Base-by-base conservation (phyloP, 352 stramenopile genomes). In the Phytophthora megakarya region DNA sequence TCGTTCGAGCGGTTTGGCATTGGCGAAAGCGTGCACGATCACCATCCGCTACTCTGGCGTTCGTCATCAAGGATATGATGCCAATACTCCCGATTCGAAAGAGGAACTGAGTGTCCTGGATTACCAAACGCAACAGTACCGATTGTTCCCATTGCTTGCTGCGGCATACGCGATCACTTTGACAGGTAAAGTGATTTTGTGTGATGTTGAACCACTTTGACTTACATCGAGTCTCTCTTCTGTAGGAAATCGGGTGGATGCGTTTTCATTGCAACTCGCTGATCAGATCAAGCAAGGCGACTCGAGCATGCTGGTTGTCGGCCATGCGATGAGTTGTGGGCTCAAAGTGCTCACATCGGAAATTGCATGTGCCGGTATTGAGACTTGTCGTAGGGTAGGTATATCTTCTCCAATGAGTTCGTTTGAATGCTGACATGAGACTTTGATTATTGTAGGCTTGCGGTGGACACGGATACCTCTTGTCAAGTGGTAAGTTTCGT, bases 41-140 rank as follows among this genome's bases (percentile, higher is more conserved):
- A 77, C 86, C 8, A 93, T 97, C 39, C 92, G 96, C n/a, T 99
- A 98, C 77, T 98, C 89, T 3, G 91, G 90, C 19, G 81, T 98
- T 26, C 88, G 96, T 33, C 69, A 81, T 11, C 96, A 99, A 68
- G 96, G 96, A 0, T 84, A 82, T 40, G 70, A 90, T 45, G 77
- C 71, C 15, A 88, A 79, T 43, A 61, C 72, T 1, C 88, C 81
- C 44, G 67, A 78, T 1, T 57, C 70, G 0, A 83, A 72, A 22
- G 69, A 74, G 1, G 93, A 98, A 71, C 51, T 90, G 18, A 93
- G 96, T 64, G 88, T 99, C 59, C 72, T 99, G 38, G 93, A 98
- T 61, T 98, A 98, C 69, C 92, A 95, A 49, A 92, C 93, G 70
- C 95, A 99, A 72, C 95, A 98, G 71, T 96, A 98, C 74, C 90